Evolutionary conservation across 768 basidiomycete species (phyloP).

Genomic region (Auricularia cornea): DNA sequence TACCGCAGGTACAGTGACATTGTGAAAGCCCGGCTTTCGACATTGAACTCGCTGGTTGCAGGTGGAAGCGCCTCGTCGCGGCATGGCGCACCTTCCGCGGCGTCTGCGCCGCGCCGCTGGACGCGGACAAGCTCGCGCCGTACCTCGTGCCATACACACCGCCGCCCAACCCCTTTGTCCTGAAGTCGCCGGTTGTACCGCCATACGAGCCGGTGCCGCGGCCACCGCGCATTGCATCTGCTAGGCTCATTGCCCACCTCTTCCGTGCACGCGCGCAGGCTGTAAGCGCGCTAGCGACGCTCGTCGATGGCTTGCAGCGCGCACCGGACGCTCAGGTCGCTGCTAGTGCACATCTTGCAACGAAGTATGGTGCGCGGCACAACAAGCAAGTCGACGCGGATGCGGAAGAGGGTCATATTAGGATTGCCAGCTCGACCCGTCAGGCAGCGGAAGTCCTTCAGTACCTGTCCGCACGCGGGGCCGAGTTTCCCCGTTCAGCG

Average conservation of each 20-base stretch:
- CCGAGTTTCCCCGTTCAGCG: conserved; percentile 24
- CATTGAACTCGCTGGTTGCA: conserved; percentile 21
- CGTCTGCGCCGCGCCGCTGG: conserved; percentile 78
- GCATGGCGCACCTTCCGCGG: conserved; percentile 97
- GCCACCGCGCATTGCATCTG: conserved; percentile 5
- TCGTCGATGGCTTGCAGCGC: conserved; percentile 53
- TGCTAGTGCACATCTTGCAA: conserved; percentile 42
- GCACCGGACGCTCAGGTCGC: conserved; percentile 25
- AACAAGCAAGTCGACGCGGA: neutral
- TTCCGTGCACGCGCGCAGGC: conserved; percentile 81
- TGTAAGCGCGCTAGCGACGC: conserved; percentile 59
- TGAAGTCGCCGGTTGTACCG: conserved; percentile 23
- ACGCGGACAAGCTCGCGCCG: conserved; percentile 58
- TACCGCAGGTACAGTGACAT: neutral
- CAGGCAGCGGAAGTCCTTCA: conserved; percentile 60
- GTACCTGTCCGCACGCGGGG: conserved; percentile 64
- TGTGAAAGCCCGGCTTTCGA: neutral
- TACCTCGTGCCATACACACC: conserved; percentile 65
- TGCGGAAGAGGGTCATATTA: neutral
- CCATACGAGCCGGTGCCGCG: conserved; percentile 10
- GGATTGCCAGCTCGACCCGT: conserved; percentile 21
- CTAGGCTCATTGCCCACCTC: conserved; percentile 70
- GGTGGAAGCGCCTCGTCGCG: conserved; percentile 78
- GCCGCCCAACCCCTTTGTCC: conserved; percentile 54
- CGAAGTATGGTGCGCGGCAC: conserved; percentile 22